Conservation (phyloP, 2,329 filamentous ascomycete species). For the Mariannaea elegans region DNA sequence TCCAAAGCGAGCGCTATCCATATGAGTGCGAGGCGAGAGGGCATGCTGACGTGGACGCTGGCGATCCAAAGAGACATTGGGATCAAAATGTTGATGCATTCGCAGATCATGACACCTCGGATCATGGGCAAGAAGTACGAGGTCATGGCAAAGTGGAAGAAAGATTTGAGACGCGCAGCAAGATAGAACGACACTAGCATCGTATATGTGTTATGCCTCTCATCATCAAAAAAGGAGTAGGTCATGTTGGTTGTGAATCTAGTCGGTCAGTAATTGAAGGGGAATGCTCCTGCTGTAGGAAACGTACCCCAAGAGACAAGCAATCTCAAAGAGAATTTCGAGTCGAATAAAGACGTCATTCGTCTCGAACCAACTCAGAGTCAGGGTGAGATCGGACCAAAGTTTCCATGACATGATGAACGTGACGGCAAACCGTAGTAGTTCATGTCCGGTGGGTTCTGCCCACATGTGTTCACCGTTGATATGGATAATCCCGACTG, state of each 20-base stretch:
- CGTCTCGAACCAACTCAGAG: constrained; percentile 70
- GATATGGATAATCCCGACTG: constrained; percentile 69
- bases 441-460: constrained; percentile 60
- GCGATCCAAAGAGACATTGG: constrained; percentile 67
- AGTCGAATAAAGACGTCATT: constrained; percentile 68
- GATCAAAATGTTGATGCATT: constrained; percentile 54
- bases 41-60: constrained; percentile 65
- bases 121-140: constrained; percentile 65
- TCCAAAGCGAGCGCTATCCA: constrained; percentile 66
- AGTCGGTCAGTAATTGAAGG: neutral
- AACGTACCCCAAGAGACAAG: constrained; percentile 64
- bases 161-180: constrained; percentile 63
- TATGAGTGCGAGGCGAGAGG: constrained; percentile 63
- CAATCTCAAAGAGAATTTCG: constrained; percentile 67
- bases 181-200: constrained; percentile 70
- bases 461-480: constrained; percentile 70
- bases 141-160: constrained; percentile 57
- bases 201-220: constrained; percentile 59
- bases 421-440: constrained; percentile 68
- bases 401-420: constrained; percentile 72
- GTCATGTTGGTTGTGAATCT: constrained; percentile 70
- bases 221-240: constrained; percentile 58
- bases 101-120: constrained; percentile 61
- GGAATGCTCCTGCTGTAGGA: neutral
- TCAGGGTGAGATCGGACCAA: constrained; percentile 66